These are phyloP conservation scores for Verticillium dahliae DNA, from an alignment of 2,329 filamentous ascomycete species.

Conservation along the genomic window DNA sequence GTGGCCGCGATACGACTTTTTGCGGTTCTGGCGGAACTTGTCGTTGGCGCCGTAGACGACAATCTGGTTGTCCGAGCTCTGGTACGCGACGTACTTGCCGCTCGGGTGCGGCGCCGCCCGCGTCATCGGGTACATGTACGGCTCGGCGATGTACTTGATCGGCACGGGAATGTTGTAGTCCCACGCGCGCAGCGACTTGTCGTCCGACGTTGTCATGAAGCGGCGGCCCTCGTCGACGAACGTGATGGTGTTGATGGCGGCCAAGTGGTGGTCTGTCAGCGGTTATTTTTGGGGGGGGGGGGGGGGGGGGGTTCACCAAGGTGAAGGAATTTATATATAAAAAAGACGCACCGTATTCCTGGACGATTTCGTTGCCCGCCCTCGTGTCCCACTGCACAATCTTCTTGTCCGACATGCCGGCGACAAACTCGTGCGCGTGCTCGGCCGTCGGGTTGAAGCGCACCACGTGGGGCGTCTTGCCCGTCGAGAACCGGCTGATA, in stretches of 20 bases:
- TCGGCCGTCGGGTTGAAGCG: constrained; percentile 81
- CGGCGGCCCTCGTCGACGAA: constrained; percentile 92
- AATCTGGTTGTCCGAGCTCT: constrained; percentile 87
- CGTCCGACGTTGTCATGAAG: constrained; percentile 97
- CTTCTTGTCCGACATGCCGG: constrained; percentile 98
- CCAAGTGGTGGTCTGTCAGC: constrained; percentile 74
- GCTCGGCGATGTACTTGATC: constrained; percentile 96
- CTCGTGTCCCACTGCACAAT: constrained; percentile 95
- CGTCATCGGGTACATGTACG: constrained; percentile 96
- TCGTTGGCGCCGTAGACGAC: constrained; percentile 92
- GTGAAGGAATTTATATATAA: too few species aligned
- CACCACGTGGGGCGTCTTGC: constrained; percentile 91
- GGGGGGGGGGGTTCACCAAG: too few species aligned
- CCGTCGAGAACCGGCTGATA: constrained; percentile 80
- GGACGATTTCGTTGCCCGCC: constrained; percentile 68
- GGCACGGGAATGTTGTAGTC: constrained; percentile 98
- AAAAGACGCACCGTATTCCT: constrained; percentile 61
- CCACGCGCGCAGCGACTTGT: constrained; percentile 94
- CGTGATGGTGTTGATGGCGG: constrained; percentile 95
- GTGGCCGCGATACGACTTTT: constrained; percentile 93
- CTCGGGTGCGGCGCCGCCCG: constrained; percentile 77
- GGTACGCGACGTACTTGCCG: constrained; percentile 91
- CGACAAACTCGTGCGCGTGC: constrained; percentile 82
- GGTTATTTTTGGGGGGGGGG: too few species aligned
- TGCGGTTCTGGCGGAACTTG: constrained; percentile 94